Conservation (phyloP, 2,329 filamentous ascomycete genomes). For the Mycosphaerella sp. region DNA sequence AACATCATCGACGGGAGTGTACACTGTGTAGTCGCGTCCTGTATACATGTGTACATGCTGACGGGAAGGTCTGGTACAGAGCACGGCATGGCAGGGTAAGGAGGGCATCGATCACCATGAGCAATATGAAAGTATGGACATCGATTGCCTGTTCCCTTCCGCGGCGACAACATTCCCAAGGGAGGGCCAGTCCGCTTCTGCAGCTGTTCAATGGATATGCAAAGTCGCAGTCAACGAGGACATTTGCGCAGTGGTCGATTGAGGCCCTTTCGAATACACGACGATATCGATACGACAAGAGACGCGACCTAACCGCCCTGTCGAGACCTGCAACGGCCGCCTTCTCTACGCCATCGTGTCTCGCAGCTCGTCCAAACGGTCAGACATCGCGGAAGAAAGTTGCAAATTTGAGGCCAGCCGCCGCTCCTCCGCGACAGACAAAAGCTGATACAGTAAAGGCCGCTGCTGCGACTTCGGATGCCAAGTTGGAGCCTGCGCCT, state of each 20-base stretch:
- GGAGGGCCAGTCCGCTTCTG: slow-evolving; percentile 22
- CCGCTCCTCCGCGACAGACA: not conserved
- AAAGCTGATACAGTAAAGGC: slow-evolving; percentile 4
- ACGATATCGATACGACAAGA: not conserved
- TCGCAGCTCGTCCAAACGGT: not conserved
- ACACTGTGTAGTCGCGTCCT: no score
- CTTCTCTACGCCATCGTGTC: slow-evolving; percentile 14
- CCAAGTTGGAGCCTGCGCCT: slow-evolving; percentile 23
- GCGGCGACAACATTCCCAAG: slow-evolving; percentile 9
- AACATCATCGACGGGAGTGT: no score
- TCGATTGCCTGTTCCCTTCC: slow-evolving; percentile 27
- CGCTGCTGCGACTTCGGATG: slow-evolving; percentile 4
- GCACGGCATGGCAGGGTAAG: not conserved
- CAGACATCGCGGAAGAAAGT: not conserved
- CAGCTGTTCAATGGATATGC: slow-evolving; percentile 29
- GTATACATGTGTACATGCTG: not conserved
- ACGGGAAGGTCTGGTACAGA: not conserved
- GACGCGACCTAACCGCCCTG: not conserved
- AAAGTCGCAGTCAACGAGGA: slow-evolving; percentile 15
- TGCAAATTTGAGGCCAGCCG: not conserved
- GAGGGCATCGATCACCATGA: slow-evolving; percentile 23
- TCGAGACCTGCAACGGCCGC: not conserved
- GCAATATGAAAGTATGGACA: slow-evolving; percentile 32
- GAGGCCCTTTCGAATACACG: not conserved
- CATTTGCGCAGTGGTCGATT: slow-evolving; percentile 6